phyloP scores from a whole-genome alignment of 441 rosid genomes.

The Croton setiger region DNA sequence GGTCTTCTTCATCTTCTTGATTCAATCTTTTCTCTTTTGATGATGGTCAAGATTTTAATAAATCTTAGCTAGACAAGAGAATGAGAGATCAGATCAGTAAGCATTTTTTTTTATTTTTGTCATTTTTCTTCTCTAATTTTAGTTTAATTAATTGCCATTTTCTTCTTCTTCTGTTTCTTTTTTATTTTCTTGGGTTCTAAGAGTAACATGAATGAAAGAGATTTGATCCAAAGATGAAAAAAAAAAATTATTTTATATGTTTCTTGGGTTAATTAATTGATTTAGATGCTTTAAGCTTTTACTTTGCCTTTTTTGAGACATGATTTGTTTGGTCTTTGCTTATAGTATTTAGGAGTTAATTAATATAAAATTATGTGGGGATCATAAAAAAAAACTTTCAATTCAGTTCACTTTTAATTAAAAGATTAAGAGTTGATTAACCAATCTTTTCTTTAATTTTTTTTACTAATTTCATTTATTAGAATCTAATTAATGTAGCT shows the following conservation, averaged over 20 bases:
- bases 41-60: constrained; percentile 28
- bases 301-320: neutral
- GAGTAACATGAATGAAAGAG: constrained; percentile 32
- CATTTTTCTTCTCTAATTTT: constrained; percentile 14
- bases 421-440: neutral
- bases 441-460: neutral
- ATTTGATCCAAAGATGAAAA: constrained; percentile 26
- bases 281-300: too few relatives aligned
- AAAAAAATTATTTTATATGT: constrained; percentile 20
- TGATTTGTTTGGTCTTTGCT: neutral
- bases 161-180: neutral
- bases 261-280: neutral
- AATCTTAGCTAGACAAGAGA: constrained; percentile 43
- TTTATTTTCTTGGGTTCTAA: constrained; percentile 21
- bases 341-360: neutral
- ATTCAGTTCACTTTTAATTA: neutral
- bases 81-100: constrained; percentile 34
- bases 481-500: constrained; percentile 10
- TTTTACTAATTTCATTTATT: neutral
- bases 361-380: neutral
- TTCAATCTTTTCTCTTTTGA: constrained; percentile 17
- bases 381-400: neutral
- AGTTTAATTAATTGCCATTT: constrained; percentile 32
- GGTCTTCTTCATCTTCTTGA: constrained; percentile 76
- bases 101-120: constrained; percentile 8